A percentile compares a stretch with the other conserved stretches of the same genome.
Evolutionary conservation across 1,139 yeast genomes (phyloP).

Genomic region (Debaryomyces robertsiae): DNA sequence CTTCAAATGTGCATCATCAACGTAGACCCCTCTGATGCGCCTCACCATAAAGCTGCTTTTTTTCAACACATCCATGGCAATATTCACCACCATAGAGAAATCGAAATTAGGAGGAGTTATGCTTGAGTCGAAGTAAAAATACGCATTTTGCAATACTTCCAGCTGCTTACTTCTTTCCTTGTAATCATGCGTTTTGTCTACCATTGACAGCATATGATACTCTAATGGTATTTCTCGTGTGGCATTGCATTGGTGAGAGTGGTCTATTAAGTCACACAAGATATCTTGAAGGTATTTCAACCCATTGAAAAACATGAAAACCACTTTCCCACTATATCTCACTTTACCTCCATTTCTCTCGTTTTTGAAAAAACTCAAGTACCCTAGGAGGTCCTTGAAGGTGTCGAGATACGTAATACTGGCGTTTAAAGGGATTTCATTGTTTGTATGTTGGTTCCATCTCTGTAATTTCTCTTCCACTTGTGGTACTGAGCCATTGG

Average conservation of each 20-base stretch:
- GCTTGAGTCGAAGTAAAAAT: conserved; percentile 39
- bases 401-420: conserved; percentile 30
- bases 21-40: conserved; percentile 34
- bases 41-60: conserved; percentile 38
- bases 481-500: conserved; percentile 38
- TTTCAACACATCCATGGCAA: conserved; percentile 41
- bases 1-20: conserved; percentile 35
- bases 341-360: conserved; percentile 9
- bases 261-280: conserved; percentile 35
- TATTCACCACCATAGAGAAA: conserved; percentile 34
- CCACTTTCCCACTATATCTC: conserved; percentile 32
- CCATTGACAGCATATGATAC: conserved; percentile 8
- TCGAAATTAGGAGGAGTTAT: conserved; percentile 20
- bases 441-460: conserved; percentile 26
- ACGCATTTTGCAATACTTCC: conserved; percentile 28
- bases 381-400: conserved; percentile 28
- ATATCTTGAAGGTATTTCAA: conserved; percentile 35
- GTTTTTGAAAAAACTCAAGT: conserved; percentile 16
- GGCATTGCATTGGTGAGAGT: conserved; percentile 12
- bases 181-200: conserved; percentile 1
- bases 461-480: conserved; percentile 32
- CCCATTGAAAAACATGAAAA: conserved; percentile 46
- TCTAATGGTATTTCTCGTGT: conserved; percentile 4
- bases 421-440: conserved; percentile 31
- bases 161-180: background rate